Evolutionary conservation across 768 basidiomycete genomes (phyloP).

Genomic region (Amanita thiersii): DNA sequence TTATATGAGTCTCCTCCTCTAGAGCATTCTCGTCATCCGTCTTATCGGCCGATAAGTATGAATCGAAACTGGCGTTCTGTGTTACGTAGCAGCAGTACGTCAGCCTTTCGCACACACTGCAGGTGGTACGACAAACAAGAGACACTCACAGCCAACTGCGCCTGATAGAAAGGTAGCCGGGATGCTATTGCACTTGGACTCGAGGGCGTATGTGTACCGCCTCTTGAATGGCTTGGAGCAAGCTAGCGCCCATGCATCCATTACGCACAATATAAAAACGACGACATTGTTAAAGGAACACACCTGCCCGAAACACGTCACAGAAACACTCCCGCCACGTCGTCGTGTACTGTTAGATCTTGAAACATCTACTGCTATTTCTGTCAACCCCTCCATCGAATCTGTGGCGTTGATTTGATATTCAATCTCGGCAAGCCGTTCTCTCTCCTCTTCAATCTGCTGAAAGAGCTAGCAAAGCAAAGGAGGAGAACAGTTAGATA

Average conservation of each 20-base stretch:
- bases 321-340: conserved; percentile 44
- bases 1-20: conserved; percentile 38
- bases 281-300: conserved; percentile 9
- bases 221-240: not conserved
- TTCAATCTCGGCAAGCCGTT: conserved; percentile 35
- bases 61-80: conserved; percentile 36
- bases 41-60: conserved; percentile 32
- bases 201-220: conserved; percentile 9
- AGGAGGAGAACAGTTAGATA: not conserved
- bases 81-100: too few relatives aligned
- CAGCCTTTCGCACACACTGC: too few relatives aligned
- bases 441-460: conserved; percentile 49
- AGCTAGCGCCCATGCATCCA: too few relatives aligned
- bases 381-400: conserved; percentile 7
- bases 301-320: conserved; percentile 58
- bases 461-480: conserved; percentile 40
- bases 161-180: conserved; percentile 40
- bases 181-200: conserved; percentile 27
- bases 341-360: conserved; percentile 8
- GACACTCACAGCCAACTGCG: conserved; percentile 34
- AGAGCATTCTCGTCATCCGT: conserved; percentile 25
- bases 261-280: too few relatives aligned
- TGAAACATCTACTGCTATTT: conserved; percentile 7
- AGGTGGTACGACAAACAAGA: too few relatives aligned
- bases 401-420: conserved; percentile 5